phyloP scores from a whole-genome alignment of 352 stramenopile genomes.

The Globisporangium alternatum region DNA sequence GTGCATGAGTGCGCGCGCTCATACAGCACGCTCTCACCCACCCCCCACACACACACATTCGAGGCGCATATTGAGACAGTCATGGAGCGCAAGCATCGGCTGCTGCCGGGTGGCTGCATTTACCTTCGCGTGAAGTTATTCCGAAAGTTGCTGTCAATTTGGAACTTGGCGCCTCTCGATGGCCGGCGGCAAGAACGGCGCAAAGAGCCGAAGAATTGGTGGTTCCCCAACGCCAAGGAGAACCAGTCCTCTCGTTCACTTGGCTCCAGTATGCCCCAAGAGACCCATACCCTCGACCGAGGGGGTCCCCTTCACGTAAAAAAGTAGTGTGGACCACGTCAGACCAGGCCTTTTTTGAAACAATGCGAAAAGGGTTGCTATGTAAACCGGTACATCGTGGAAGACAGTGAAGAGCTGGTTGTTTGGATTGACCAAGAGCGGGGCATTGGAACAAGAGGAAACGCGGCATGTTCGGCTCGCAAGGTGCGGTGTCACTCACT shows the following conservation, averaged over 20 bases:
- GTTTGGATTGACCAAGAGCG: neutral
- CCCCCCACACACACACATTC: neutral
- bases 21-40: neutral
- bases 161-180: constrained; percentile 73
- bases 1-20: neutral
- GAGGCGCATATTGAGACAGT: neutral
- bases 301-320: neutral
- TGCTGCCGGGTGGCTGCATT: constrained; percentile 15
- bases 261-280: constrained; percentile 46
- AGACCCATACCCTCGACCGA: constrained; percentile 23
- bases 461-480: constrained; percentile 20
- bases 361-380: neutral
- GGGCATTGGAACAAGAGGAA: neutral
- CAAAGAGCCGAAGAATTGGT: constrained; percentile 58
- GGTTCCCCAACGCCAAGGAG: constrained; percentile 74
- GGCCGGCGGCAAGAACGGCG: constrained; percentile 21
- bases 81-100: neutral
- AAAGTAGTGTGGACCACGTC: constrained; percentile 8
- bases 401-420: neutral
- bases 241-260: constrained; percentile 70
- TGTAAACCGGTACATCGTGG: neutral
- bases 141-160: constrained; percentile 90
- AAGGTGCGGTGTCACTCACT: constrained; percentile 15
- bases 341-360: neutral
- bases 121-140: constrained; percentile 76